A percentile compares a stretch with the other conserved stretches of the same genome.
phyloP scores from a whole-genome alignment of 345 rosid genomes.

The Populus alba region DNA sequence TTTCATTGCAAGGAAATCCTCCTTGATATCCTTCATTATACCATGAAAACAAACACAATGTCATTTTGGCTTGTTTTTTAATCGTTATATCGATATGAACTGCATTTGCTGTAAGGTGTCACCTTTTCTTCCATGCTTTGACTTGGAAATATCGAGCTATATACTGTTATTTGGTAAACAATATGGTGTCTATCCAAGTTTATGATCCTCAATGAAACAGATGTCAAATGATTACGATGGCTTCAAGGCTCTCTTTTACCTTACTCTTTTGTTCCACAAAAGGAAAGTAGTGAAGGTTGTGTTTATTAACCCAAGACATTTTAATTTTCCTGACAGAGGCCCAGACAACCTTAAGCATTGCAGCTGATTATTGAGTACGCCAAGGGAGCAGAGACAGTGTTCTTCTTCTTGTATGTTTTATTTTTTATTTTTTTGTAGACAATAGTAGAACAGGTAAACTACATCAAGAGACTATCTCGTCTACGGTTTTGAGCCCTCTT shows the following conservation, averaged over 20 bases:
- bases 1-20: neutral
- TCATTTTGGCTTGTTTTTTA: neutral
- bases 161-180: neutral
- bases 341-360: neutral
- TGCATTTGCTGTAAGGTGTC: neutral
- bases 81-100: neutral
- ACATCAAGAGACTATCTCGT: neutral
- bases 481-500: neutral
- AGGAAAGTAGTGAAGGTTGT: neutral
- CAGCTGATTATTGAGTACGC: neutral
- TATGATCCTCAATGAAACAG: neutral
- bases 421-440: rapidly evolving
- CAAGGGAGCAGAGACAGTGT: neutral
- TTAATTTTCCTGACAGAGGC: neutral
- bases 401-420: too few relatives aligned
- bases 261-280: neutral
- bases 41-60: neutral
- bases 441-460: neutral
- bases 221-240: neutral
- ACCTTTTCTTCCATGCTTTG: neutral
- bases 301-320: neutral
- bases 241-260: too few relatives aligned
- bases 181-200: neutral
- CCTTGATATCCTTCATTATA: neutral
- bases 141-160: neutral